Conservation (phyloP, 2,329 filamentous ascomycete genomes). For the Aspergillus versicolor region DNA sequence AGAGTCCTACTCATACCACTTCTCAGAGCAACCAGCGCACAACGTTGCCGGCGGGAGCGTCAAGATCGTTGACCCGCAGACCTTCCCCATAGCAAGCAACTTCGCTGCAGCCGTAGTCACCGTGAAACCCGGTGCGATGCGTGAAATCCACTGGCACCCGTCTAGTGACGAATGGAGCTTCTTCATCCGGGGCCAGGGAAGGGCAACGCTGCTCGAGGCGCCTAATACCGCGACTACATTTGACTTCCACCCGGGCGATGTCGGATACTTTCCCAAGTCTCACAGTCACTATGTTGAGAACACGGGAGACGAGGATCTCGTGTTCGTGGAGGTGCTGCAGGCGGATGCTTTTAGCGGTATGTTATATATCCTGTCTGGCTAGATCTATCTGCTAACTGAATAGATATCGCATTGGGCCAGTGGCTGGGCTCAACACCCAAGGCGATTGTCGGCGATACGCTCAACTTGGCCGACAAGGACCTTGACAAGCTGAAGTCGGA, state of each 20-base stretch:
- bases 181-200: constrained; percentile 69
- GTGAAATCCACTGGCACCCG: constrained; percentile 83
- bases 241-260: constrained; percentile 72
- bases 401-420: constrained; percentile 48
- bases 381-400: constrained; percentile 17
- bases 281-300: constrained; percentile 84
- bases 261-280: constrained; percentile 73
- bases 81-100: constrained; percentile 71
- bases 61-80: constrained; percentile 72
- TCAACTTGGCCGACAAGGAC: constrained; percentile 45
- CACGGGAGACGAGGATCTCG: constrained; percentile 67
- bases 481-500: constrained; percentile 44
- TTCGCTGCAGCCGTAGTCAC: constrained; percentile 71
- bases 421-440: constrained; percentile 54
- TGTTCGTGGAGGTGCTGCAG: constrained; percentile 75
- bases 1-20: constrained; percentile 66
- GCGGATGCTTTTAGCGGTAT: constrained; percentile 61
- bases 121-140: constrained; percentile 69
- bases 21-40: constrained; percentile 68
- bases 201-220: constrained; percentile 72
- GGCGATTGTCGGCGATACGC: constrained; percentile 59
- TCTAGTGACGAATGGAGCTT: constrained; percentile 79
- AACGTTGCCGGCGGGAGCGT: constrained; percentile 68
- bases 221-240: constrained; percentile 71
- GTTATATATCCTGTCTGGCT: not conserved